phyloP scores from a whole-genome alignment of 2,329 filamentous ascomycete genomes.

The Penicillium oxalicum region DNA sequence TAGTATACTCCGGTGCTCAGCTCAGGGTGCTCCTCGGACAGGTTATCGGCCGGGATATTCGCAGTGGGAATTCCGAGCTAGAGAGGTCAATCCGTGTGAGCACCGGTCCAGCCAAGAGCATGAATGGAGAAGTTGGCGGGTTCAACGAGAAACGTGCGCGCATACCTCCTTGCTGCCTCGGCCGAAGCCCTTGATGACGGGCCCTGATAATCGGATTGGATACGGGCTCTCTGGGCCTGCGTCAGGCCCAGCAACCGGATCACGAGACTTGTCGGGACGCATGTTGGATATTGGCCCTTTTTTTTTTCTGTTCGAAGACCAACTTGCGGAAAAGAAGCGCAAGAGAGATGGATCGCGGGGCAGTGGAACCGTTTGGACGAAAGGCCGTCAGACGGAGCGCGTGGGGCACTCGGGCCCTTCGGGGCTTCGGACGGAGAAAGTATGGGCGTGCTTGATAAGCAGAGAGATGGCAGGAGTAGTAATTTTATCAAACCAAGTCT shows the following conservation, averaged over 20 bases:
- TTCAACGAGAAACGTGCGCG: background rate
- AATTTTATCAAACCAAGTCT: too few species aligned
- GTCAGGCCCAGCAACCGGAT: conserved; percentile 66
- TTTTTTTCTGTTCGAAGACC: background rate
- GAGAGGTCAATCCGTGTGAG: conserved; percentile 3
- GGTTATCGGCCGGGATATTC: conserved; percentile 66
- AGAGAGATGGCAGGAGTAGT: background rate
- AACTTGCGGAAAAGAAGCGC: background rate
- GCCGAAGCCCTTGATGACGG: conserved; percentile 88
- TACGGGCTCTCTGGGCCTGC: conserved; percentile 70
- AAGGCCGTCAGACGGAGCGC: background rate
- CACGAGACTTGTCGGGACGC: conserved; percentile 52
- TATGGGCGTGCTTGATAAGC: conserved; percentile 3
- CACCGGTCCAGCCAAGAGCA: background rate
- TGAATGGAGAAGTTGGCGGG: background rate
- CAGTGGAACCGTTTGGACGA: background rate
- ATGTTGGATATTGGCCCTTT: conserved; percentile 23
- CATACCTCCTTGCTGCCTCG: conserved; percentile 83
- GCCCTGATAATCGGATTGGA: conserved; percentile 75
- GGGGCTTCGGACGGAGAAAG: background rate
- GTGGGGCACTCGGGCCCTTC: background rate
- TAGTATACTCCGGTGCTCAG: conserved; percentile 84
- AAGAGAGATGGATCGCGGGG: background rate
- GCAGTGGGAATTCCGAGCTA: conserved; percentile 94
- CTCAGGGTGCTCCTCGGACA: conserved; percentile 53